Base-by-base conservation (phyloP, 2,329 filamentous ascomycete species). In the Bipolaris sorokiniana region DNA sequence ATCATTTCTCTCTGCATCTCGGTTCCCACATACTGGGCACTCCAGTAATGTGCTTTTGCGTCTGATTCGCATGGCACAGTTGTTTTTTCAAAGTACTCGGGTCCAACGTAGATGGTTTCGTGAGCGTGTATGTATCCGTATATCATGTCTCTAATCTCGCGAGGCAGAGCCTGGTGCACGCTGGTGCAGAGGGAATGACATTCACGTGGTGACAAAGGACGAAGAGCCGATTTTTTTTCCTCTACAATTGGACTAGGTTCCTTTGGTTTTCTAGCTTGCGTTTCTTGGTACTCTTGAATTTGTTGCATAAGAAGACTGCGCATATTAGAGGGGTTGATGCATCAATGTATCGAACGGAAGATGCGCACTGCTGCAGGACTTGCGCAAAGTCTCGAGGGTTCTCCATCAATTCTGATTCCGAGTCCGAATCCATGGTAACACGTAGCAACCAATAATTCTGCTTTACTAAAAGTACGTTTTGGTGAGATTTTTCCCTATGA, bases 71-170 rank as follows among this genome's bases (percentile, higher is more conserved):
- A 45, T 23, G 54, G 54, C 2, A 15, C 28, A 3, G 26, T 31
- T 13, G 44, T 48, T 3, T 40, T 51, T 22, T 4, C 18, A 26
- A 57, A 31, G 18, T 57, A 57, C 38, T 57, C 42, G 3, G 49
- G 28, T 15, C 49, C 54, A 2, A 55, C 38, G 18, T 22, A 41
- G 5, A 56, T 48, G 15, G 33, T 34, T 34, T 36, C 28, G 5
- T 44, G n/a, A 1, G 44, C 15, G 15, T 10, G 18, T 16, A 52
- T 23, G 23, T 44, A 52, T 18, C 18, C 9, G 36, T 59, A 59
- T 16, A 59, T 59, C 5, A 16, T 45, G 11, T 59, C 56, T 10
- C 47, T 33, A 3, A 59, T 23, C 26, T 59, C 56, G 16, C 56
- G 56, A 1, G 55, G 52, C 10, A 58, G 45, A 0, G 15, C 13